Conservation (phyloP, 2,329 filamentous ascomycete genomes). For the Alternaria sp. region DNA sequence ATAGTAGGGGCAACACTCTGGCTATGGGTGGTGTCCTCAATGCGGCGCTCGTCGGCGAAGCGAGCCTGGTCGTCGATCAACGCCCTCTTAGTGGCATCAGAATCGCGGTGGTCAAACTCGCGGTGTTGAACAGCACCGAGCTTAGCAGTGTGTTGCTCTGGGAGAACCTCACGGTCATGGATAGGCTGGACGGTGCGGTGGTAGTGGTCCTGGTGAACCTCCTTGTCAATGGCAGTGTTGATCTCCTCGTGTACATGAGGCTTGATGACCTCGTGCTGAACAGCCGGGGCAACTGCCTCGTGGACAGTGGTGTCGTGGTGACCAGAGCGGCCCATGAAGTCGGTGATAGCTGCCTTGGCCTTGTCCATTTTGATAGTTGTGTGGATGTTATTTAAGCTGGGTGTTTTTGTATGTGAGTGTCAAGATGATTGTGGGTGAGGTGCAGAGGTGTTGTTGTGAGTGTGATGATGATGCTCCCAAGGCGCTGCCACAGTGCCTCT, state of each 20-base stretch:
- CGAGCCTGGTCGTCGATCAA: conserved; percentile 60
- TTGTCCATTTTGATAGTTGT: conserved; percentile 61
- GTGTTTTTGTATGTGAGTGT: conserved; percentile 9
- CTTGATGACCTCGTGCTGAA: conserved; percentile 68
- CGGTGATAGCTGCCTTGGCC: conserved; percentile 68
- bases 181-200: conserved; percentile 75
- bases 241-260: conserved; percentile 69
- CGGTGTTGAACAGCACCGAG: conserved; percentile 67
- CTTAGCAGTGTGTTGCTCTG: conserved; percentile 70
- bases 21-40: conserved; percentile 61
- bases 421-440: conserved; percentile 6
- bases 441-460: conserved; percentile 17
- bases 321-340: conserved; percentile 67
- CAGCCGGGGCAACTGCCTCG: conserved; percentile 67
- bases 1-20: conserved; percentile 60
- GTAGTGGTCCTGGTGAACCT: conserved; percentile 76
- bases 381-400: conserved; percentile 7
- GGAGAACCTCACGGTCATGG: conserved; percentile 61
- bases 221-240: conserved; percentile 70
- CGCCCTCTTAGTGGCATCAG: conserved; percentile 46
- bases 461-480: conserved; percentile 23
- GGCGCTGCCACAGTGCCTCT: conserved; percentile 17
- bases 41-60: conserved; percentile 61
- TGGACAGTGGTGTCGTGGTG: conserved; percentile 76
- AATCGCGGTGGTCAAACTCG: conserved; percentile 68